phyloP scores from a whole-genome alignment of 208 protist genomes.

The Angomonas ambiguus region DNA sequence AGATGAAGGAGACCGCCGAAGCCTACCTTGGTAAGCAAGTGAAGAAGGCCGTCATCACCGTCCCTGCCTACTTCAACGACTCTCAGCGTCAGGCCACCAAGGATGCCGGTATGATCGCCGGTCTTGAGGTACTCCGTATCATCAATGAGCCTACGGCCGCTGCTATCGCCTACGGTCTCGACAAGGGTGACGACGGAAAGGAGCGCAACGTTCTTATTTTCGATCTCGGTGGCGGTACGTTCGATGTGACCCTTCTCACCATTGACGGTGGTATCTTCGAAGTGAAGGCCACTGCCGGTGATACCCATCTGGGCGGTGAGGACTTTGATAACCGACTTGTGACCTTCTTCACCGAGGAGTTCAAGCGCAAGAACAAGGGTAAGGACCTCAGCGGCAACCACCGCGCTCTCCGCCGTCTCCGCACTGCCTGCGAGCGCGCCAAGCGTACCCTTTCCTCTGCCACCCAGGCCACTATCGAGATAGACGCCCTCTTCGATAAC shows the following conservation, averaged over 20 bases:
- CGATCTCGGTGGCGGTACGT: slow-evolving; percentile 98
- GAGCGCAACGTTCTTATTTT: slow-evolving; percentile 96
- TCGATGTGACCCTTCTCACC: slow-evolving; percentile 98
- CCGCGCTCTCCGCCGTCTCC: slow-evolving; percentile 68
- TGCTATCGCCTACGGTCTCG: slow-evolving; percentile 98
- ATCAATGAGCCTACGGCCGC: slow-evolving; percentile 99
- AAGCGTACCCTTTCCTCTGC: slow-evolving; percentile 97
- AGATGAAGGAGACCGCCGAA: slow-evolving; percentile 94
- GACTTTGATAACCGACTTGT: slow-evolving; percentile 99
- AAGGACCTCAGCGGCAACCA: slow-evolving; percentile 73
- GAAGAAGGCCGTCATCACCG: slow-evolving; percentile 96
- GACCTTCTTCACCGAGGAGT: slow-evolving; percentile 95
- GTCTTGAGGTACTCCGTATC: slow-evolving; percentile 98
- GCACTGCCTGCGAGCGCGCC: slow-evolving; percentile 90
- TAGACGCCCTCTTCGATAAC: slow-evolving; percentile 97
- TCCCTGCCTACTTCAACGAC: slow-evolving; percentile 99
- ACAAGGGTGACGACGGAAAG: slow-evolving; percentile 89
- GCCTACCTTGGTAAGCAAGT: slow-evolving; percentile 92
- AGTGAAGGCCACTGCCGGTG: slow-evolving; percentile 98
- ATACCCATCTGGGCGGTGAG: slow-evolving; percentile 99
- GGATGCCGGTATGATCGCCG: slow-evolving; percentile 97
- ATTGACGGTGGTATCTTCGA: slow-evolving; percentile 99
- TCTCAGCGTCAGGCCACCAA: slow-evolving; percentile 99
- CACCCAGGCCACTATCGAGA: slow-evolving; percentile 93
- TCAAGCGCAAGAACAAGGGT: slow-evolving; percentile 80